Evolutionary conservation across 2,329 filamentous ascomycete species (phyloP).

Genomic region (Pseudocercospora macadamiae): DNA sequence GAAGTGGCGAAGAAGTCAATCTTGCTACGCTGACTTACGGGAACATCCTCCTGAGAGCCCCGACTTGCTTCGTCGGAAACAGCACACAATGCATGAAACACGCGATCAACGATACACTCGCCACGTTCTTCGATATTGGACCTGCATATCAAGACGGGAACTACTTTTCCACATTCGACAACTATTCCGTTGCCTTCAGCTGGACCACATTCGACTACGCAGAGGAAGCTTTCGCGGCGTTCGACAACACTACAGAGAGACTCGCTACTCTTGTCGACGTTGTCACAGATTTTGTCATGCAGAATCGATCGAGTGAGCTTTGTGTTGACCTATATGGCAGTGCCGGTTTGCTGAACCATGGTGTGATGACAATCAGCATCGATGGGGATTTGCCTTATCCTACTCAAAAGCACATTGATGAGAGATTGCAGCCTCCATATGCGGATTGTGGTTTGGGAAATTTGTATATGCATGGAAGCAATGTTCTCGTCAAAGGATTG

Average conservation of each 20-base stretch:
- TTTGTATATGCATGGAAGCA: not conserved
- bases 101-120: not conserved
- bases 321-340: not conserved
- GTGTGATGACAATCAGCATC: not conserved
- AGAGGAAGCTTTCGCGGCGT: not conserved
- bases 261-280: not conserved
- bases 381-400: not conserved
- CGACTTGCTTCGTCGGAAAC: not conserved
- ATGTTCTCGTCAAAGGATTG: not conserved
- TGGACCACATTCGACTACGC: not conserved
- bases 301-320: not conserved
- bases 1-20: not conserved
- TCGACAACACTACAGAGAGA: not conserved
- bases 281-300: not conserved
- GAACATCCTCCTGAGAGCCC: not conserved
- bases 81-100: not conserved
- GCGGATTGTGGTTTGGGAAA: not conserved
- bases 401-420: not conserved
- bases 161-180: no score
- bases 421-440: not conserved
- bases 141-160: no score
- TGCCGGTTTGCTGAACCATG: not conserved
- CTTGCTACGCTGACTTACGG: not conserved
- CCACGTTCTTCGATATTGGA: not conserved
- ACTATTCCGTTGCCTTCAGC: not conserved